These are phyloP conservation scores for Aspergillus sp. DNA, from an alignment of 2,329 filamentous ascomycete species.

Conservation along the genomic window DNA sequence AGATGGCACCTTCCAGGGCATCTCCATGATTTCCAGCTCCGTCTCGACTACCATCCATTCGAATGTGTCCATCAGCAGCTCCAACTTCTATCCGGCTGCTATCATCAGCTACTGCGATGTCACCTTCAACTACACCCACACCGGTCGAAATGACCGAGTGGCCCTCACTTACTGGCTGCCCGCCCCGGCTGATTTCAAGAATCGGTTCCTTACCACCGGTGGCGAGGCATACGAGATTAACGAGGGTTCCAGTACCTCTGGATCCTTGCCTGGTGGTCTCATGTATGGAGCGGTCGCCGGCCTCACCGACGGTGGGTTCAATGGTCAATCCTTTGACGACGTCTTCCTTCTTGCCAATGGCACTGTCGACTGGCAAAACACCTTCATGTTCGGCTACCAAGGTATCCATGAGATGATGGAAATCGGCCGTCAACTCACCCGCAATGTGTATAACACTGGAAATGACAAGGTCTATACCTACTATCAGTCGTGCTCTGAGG, in stretches of 20 bases:
- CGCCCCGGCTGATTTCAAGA: slow-evolving; percentile 41
- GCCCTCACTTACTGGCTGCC: background rate
- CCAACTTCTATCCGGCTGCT: too few species aligned
- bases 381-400: slow-evolving; percentile 47
- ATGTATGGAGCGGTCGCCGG: slow-evolving; percentile 46
- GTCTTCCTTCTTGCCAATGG: slow-evolving; percentile 51
- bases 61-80: too few species aligned
- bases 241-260: background rate
- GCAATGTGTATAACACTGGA: slow-evolving; percentile 41
- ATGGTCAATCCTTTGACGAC: slow-evolving; percentile 25
- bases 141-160: too few species aligned
- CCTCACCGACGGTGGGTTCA: slow-evolving; percentile 49
- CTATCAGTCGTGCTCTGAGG: slow-evolving; percentile 59
- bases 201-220: slow-evolving; percentile 50
- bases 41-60: too few species aligned
- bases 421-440: slow-evolving; percentile 50
- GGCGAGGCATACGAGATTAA: slow-evolving; percentile 25
- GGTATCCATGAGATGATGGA: slow-evolving; percentile 55
- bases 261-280: slow-evolving; percentile 39
- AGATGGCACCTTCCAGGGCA: too few species aligned
- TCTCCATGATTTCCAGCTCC: too few species aligned
- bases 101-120: too few species aligned
- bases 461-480: slow-evolving; percentile 45
- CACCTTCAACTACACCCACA: too few species aligned
- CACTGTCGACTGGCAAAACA: slow-evolving; percentile 39